A percentile compares a stretch with the other conserved stretches of the same genome.
Evolutionary conservation across 352 stramenopile genomes (phyloP).

Genomic region (Globisporangium ultimum): DNA sequence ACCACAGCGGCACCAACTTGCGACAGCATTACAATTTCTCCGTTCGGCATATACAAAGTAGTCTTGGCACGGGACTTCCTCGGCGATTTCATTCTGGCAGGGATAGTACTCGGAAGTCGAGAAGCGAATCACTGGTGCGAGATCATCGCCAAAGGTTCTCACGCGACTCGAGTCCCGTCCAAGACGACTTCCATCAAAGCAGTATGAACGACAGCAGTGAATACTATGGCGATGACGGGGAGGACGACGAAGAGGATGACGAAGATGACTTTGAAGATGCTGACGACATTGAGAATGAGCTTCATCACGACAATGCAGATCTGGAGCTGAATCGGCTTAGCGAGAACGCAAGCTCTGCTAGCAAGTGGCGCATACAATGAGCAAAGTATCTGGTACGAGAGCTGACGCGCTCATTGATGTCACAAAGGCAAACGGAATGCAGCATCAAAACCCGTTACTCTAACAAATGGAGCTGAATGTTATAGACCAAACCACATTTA

Average conservation of each 20-base stretch:
- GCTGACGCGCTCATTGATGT: slow-evolving; percentile 53
- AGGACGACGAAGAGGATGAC: neutral
- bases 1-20: too few species aligned
- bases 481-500: neutral
- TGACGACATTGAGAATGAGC: slow-evolving; percentile 12
- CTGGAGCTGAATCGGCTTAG: slow-evolving; percentile 45
- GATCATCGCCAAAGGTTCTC: neutral
- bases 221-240: slow-evolving; percentile 12
- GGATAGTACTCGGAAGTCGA: neutral
- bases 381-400: slow-evolving; percentile 67
- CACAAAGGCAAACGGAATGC: slow-evolving; percentile 17
- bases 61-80: neutral
- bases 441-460: neutral
- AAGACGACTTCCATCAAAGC: neutral
- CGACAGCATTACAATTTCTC: too few species aligned
- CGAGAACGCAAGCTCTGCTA: slow-evolving; percentile 58
- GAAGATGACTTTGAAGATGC: neutral
- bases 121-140: neutral
- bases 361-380: slow-evolving; percentile 55
- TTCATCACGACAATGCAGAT: slow-evolving; percentile 1
- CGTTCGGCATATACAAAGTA: neutral
- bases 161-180: neutral
- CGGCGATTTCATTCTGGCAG: neutral
- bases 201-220: slow-evolving; percentile 11
- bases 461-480: neutral